Conservation (phyloP, 2,329 filamentous ascomycete genomes). For the Bipolaris zeicola region DNA sequence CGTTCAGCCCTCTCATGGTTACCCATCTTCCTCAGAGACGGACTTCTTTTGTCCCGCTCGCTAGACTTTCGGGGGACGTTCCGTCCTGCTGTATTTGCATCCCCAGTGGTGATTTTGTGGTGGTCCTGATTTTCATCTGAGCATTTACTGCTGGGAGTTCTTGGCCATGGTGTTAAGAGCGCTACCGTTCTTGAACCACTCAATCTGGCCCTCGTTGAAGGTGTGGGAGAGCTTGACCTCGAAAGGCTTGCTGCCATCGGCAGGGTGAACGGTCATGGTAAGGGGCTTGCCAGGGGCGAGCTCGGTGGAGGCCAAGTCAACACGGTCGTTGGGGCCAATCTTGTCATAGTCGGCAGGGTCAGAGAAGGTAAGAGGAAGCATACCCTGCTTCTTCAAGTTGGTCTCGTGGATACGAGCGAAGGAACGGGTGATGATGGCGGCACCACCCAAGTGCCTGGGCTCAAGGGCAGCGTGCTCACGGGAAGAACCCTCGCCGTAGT, state of each 20-base stretch:
- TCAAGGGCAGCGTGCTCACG: slow-evolving; percentile 98
- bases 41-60: slow-evolving; percentile 21
- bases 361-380: slow-evolving; percentile 95
- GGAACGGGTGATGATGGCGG: slow-evolving; percentile 92
- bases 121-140: slow-evolving; percentile 8
- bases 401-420: slow-evolving; percentile 99
- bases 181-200: slow-evolving; percentile 99
- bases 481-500: slow-evolving; percentile 97
- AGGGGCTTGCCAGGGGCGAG: slow-evolving; percentile 91
- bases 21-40: slow-evolving; percentile 26
- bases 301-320: slow-evolving; percentile 88
- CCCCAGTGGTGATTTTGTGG: slow-evolving; percentile 31
- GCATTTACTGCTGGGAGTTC: slow-evolving; percentile 45
- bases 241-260: slow-evolving; percentile 75
- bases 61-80: slow-evolving; percentile 30
- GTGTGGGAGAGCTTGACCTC: slow-evolving; percentile 89
- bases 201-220: slow-evolving; percentile 96
- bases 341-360: slow-evolving; percentile 98
- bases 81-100: slow-evolving; percentile 41
- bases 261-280: slow-evolving; percentile 89
- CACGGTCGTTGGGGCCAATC: slow-evolving; percentile 89
- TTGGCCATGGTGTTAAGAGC: slow-evolving; percentile 99
- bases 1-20: slow-evolving; percentile 24
- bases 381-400: slow-evolving; percentile 99
- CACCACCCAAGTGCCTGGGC: slow-evolving; percentile 93